Percentiles rank a stretch among this genome's conserved stretches.
phyloP scores from a whole-genome alignment of 345 rosid species.

The Salix suchowensis region DNA sequence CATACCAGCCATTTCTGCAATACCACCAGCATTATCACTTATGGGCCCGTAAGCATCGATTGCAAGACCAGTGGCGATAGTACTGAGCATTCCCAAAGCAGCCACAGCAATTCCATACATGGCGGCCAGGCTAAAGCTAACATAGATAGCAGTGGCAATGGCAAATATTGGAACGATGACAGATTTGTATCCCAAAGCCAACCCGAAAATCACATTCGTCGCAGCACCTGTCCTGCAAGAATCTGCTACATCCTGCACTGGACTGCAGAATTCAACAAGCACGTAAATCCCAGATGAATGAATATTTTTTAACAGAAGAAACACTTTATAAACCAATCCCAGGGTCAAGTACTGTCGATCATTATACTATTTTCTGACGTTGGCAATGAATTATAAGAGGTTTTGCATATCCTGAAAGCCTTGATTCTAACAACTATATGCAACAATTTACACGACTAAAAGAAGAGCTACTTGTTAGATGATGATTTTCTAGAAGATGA shows the following conservation, averaged over 20 bases:
- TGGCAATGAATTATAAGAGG: neutral
- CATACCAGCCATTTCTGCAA: conserved; percentile 71
- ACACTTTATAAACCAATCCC: neutral
- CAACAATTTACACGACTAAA: neutral
- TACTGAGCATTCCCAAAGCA: conserved; percentile 70
- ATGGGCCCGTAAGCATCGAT: conserved; percentile 74
- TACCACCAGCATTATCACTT: conserved; percentile 67
- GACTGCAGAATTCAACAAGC: conserved; percentile 31
- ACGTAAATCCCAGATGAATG: neutral
- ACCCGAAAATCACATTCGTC: conserved; percentile 62
- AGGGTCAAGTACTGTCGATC: neutral
- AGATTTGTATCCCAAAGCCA: conserved; percentile 65
- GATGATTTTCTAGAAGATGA: neutral
- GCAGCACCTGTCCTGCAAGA: conserved; percentile 66
- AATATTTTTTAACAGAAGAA: neutral
- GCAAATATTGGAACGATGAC: conserved; percentile 66
- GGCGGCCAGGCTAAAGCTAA: conserved; percentile 66
- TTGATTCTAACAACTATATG: neutral
- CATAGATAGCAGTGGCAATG: conserved; percentile 51
- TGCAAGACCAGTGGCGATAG: conserved; percentile 57
- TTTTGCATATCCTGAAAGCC: too few relatives aligned
- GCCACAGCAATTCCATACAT: conserved; percentile 74
- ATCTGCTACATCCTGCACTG: conserved; percentile 71
- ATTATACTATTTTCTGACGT: neutral
- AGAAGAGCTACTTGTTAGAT: neutral